These are phyloP conservation scores for Claviceps maximensis DNA, from an alignment of 2,329 filamentous ascomycete genomes.

Conservation along the genomic window DNA sequence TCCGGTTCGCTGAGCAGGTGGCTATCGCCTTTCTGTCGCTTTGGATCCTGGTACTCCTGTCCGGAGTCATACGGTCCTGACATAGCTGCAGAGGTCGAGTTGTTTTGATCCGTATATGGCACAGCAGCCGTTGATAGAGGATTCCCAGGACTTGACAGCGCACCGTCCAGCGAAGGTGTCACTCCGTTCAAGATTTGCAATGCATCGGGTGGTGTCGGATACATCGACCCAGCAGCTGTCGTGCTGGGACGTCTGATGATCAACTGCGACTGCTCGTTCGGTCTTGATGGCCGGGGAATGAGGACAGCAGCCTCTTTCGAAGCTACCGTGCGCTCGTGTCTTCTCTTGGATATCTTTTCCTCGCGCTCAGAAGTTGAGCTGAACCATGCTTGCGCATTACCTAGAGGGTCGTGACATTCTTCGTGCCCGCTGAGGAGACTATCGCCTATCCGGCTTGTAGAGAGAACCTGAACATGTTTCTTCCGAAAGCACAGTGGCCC, in stretches of 20 bases:
- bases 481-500: constrained; percentile 39
- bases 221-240: constrained; percentile 41
- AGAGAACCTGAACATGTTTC: constrained; percentile 26
- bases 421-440: constrained; percentile 23
- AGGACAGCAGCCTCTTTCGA: constrained; percentile 28
- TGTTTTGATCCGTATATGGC: constrained; percentile 17
- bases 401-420: constrained; percentile 35
- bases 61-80: constrained; percentile 14
- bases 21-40: constrained; percentile 29
- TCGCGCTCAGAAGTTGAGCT: constrained; percentile 30
- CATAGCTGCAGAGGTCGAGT: constrained; percentile 10
- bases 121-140: constrained; percentile 16
- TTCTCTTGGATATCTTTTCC: constrained; percentile 32
- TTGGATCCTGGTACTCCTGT: constrained; percentile 26
- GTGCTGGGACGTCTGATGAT: constrained; percentile 36
- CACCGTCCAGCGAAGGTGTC: constrained; percentile 43
- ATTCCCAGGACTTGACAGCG: constrained; percentile 42
- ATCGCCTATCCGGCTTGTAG: constrained; percentile 27
- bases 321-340: constrained; percentile 33
- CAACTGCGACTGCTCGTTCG: constrained; percentile 39
- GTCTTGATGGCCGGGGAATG: constrained; percentile 28
- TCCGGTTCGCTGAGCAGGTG: constrained; percentile 35
- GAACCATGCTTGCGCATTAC: constrained; percentile 36
- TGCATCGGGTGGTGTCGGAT: constrained; percentile 59
- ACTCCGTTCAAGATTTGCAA: constrained; percentile 39